Evolutionary conservation across 1,284 basidiomycete genomes (phyloP), one percentile per base, ranked within the genome.

Genomic region (Ustilago bromivora): DNA sequence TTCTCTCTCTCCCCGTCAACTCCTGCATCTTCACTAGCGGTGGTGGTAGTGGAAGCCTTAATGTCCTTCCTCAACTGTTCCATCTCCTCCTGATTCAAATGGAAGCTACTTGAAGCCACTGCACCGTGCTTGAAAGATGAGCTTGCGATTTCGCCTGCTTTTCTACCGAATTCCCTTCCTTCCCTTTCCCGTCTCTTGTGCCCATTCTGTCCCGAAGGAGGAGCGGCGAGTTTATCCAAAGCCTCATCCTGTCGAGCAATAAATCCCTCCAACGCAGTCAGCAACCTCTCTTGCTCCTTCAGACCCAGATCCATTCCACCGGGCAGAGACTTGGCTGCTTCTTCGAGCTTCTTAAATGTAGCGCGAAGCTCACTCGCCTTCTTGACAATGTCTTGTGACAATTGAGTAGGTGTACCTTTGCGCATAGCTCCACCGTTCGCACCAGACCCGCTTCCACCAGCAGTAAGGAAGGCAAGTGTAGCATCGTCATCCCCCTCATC

Each of bases 401-500:
- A 34, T n/a, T 38, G 51, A 0, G 74, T 76, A 0, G 68, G 66
- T 10, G 60, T 63, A 5, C 69, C 69, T 31, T 63, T 57, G 17
- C 31, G 38, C 11, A 12, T 15, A 19, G 46, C n/a, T 46, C 51
- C 49, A 2, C 40, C 15, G 8, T 13, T 35, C 1, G 10, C 13
- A 17, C 17, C 17, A 19, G 35, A 11, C 31, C 19, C 19, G 5
- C 41, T 32, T 4, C 38, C 34, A 28, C 60, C 65, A 10, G 64
- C 41, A 23, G 73, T 58, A 23, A 76, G 74, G 28, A 76, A 71
- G 3, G 74, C 61, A 1, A 76, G 51, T 5, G 68, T 71, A 2
- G 68, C 73, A 61, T 72, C 69, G 13, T 67, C 69, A 46, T 72
- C 74, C 1, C 66, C 74, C 32, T 76, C 74, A 31, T 76, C 74